A percentile compares a stretch with the other conserved stretches of the same genome.
Evolutionary conservation across 805 yeast genomes (phyloP).

Genomic region (Pichia thaimueangensis): DNA sequence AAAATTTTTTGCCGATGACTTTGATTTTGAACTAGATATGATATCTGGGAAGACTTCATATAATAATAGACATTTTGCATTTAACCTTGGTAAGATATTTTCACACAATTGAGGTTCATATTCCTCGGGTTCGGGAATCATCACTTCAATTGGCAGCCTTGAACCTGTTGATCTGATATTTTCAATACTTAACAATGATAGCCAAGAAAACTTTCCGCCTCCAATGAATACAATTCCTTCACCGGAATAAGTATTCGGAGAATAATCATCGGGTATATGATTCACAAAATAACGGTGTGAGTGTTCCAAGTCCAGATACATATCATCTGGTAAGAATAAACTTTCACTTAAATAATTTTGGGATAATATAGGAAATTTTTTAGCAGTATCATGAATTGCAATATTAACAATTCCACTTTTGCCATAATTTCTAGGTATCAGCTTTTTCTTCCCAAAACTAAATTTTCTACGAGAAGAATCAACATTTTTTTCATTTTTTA

Average conservation of each 20-base stretch:
- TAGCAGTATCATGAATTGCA: slow-evolving; percentile 27
- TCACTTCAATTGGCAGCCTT: slow-evolving; percentile 39
- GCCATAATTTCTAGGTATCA: slow-evolving; percentile 22
- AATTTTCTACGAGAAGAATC: slow-evolving; percentile 1
- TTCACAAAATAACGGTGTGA: slow-evolving; percentile 44
- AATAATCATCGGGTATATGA: slow-evolving; percentile 28
- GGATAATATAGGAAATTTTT: slow-evolving; percentile 35
- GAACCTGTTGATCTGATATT: slow-evolving; percentile 41
- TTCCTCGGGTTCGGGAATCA: slow-evolving; percentile 35
- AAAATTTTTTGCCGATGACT: slow-evolving; percentile 11
- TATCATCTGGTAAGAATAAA: slow-evolving; percentile 39
- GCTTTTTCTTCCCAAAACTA: neutral
- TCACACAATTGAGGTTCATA: slow-evolving; percentile 35
- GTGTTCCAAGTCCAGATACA: slow-evolving; percentile 37
- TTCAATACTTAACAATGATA: slow-evolving; percentile 48
- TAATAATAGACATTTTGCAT: slow-evolving; percentile 56
- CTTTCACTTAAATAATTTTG: slow-evolving; percentile 48
- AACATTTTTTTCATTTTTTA: slow-evolving; percentile 4
- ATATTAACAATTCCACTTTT: slow-evolving; percentile 24
- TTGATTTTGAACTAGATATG: neutral
- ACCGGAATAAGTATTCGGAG: slow-evolving; percentile 36
- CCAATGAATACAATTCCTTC: slow-evolving; percentile 67
- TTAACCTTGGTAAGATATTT: slow-evolving; percentile 36
- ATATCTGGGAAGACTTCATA: slow-evolving; percentile 43
- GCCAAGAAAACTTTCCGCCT: slow-evolving; percentile 67